Evolutionary conservation across 805 yeast genomes (phyloP), one percentile per base, ranked within the genome.

Genomic region (Metschnikowia gruessii): DNA sequence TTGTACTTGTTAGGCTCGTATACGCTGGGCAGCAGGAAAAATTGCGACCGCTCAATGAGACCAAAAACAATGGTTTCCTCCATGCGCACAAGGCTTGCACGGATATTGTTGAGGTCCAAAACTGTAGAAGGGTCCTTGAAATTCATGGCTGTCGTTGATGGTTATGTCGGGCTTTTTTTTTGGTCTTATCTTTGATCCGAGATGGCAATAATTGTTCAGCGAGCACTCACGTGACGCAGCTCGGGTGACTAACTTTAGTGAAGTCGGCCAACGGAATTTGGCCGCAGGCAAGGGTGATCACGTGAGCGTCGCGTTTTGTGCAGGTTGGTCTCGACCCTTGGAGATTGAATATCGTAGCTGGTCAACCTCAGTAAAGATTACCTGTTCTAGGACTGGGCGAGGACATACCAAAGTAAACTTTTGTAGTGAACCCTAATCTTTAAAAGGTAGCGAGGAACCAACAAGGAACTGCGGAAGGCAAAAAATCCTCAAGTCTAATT

Each of bases 41-140:
- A 92, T 68, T 92, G 96, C 2, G 97, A 87, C 53, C 99, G 77
- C 65, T 94, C 99, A 50, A 94, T 91, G 55, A 94, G 79, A 47
- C 85, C 87, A 74, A 91, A 94, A 51, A 94, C 85, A 56, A 94
- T 90, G 6, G 97, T 87, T 66, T 94, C 98, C 62, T 94, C 99
- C 97, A 94, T 89, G 45, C 96, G 80, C 33, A 91, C 83, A 39
- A 94, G 74, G 15, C 88, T 85, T 50, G 79, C 82, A 52, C 99
- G 81, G 58, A 94, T 94, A 67, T 94, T 90, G 57, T 72, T 73
- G 48, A 94, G 72, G 58, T 89, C 80, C 42, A 94, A 75, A 6
- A 88, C 96, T 0, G 95, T 79, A 40, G 84, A 85, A 15, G 96
- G 94, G 55, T 82, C 80, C 63, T 79, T 77, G 65, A 90, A 91